Evolutionary conservation across 1,139 yeast genomes (phyloP), one percentile per base, ranked within the genome.

Genomic region (Zygosaccharomyces pseudobailii): DNA sequence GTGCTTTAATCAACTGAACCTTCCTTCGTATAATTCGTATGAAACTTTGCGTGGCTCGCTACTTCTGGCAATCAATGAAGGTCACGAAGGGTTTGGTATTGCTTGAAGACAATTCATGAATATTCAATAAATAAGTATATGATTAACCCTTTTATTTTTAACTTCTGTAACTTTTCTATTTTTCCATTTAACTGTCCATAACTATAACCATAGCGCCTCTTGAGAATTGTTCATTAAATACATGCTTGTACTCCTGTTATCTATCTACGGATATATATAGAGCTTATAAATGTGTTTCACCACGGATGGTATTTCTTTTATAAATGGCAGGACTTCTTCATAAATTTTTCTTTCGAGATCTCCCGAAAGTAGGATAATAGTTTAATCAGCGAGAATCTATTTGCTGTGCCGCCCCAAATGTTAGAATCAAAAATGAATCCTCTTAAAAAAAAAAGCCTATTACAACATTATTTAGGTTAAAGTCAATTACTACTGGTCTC

Each of bases 71-170:
- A 81, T 94, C 17, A 87, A 90, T 24, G 98, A 92, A 67, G 98
- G 98, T 13, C 86, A 87, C 61, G 97, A 87, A 72, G 98, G 98
- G 5, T 94, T 94, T 70, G 98, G 97, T 5, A 54, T 64, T 32
- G 68, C 68, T 2, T 64, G 49, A 47, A 9, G 13, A n/a, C 7
- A n/a, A 30, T 9, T 9, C 10, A 30, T 13, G 17, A 13, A 13
- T 13, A 13, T 13, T 13, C 17, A 13, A 13, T 13, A 13, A 13
- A 13, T 13, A 13, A 13, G 17, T 13, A 13, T 13, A 13, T 13
- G 17, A 13, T 13, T 13, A 13, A 13, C 17, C 17, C 17, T 13
- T 13, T 13, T 13, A 27, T 27, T n/a, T 27, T 27, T 27, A 27
- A 27, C 17, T 13, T 13, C 17, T 13, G 17, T 13, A 13, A 13